phyloP scores from a whole-genome alignment of 176 grass and related monocot species.

The Avena sativa region DNA sequence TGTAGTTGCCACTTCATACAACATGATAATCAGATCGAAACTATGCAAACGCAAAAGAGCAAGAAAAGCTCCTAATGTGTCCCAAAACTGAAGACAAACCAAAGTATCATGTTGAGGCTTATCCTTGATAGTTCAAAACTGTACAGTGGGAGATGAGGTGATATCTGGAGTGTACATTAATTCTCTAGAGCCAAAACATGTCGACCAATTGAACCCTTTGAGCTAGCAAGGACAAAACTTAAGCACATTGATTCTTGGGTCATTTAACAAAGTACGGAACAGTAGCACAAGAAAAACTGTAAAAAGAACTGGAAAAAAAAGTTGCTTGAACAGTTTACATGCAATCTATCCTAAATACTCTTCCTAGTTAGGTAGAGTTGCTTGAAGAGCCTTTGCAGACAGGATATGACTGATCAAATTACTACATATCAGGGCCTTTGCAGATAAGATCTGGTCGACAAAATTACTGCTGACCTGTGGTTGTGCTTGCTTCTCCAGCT shows the following conservation, averaged over 20 bases:
- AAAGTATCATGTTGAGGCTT: conserved; percentile 13
- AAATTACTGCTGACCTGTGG: conserved; percentile 69
- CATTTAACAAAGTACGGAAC: conserved; percentile 13
- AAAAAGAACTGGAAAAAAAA: conserved; percentile 36
- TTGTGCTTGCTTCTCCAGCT: conserved; percentile 53
- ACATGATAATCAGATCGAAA: conserved; percentile 14
- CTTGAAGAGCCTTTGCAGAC: conserved; percentile 41
- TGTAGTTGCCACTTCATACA: conserved; percentile 15
- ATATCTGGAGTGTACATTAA: conserved; percentile 18
- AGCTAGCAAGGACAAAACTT: conserved; percentile 28
- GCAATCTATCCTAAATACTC: conserved; percentile 47
- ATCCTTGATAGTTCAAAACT: conserved; percentile 10
- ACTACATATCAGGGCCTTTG: conserved; percentile 47
- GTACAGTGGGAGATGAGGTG: not conserved
- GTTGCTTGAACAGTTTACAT: conserved; percentile 43
- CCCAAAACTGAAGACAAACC: conserved; percentile 13
- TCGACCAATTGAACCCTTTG: conserved; percentile 22
- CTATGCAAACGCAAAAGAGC: not conserved
- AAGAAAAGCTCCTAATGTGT: conserved; percentile 25
- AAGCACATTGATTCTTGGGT: conserved; percentile 33
- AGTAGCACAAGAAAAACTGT: conserved; percentile 33
- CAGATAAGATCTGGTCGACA: conserved; percentile 35
- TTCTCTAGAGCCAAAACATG: conserved; percentile 24
- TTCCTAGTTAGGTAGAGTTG: conserved; percentile 38
- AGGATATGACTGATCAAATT: conserved; percentile 38